Evolutionary conservation across 441 rosid genomes (phyloP).

Genomic region (Pelargonium citronellum): DNA sequence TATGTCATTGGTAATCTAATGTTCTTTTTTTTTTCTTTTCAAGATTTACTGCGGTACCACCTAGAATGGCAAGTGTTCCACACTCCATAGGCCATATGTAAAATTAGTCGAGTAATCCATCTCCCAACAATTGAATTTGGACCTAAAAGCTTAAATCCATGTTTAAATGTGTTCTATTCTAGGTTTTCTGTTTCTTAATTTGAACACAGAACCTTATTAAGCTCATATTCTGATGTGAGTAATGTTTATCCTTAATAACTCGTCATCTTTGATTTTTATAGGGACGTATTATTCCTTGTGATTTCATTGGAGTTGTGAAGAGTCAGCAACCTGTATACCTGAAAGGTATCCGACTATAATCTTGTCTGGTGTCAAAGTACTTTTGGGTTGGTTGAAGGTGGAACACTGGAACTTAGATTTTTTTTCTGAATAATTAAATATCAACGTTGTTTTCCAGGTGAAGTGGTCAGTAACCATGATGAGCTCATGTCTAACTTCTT

Average conservation of each 20-base stretch:
- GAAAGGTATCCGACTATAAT: slow-evolving; percentile 42
- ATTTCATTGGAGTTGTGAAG: slow-evolving; percentile 76
- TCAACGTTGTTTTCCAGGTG: slow-evolving; percentile 43
- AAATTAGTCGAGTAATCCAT: not conserved
- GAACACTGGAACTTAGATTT: slow-evolving; percentile 2
- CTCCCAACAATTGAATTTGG: not conserved
- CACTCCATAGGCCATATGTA: not conserved
- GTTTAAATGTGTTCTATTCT: too few relatives aligned
- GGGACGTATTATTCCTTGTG: slow-evolving; percentile 94
- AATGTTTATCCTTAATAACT: not conserved
- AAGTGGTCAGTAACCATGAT: slow-evolving; percentile 85
- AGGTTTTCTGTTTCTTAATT: not conserved
- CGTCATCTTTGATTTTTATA: slow-evolving; percentile 28
- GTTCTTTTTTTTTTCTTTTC: not conserved
- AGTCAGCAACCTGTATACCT: slow-evolving; percentile 90
- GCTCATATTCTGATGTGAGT: not conserved
- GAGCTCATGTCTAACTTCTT: slow-evolving; percentile 99
- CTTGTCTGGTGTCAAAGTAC: not conserved
- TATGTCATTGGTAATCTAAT: not conserved
- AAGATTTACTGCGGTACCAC: not conserved
- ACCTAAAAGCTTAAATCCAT: too few relatives aligned
- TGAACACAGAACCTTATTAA: not conserved
- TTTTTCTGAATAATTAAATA: not conserved
- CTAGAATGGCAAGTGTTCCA: not conserved
- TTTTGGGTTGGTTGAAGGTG: slow-evolving; percentile 5